Percentiles rank a stretch among this genome's conserved stretches.
These are phyloP conservation scores for Cordyceps militaris DNA, from an alignment of 2,329 filamentous ascomycete species.

Conservation along the genomic window DNA sequence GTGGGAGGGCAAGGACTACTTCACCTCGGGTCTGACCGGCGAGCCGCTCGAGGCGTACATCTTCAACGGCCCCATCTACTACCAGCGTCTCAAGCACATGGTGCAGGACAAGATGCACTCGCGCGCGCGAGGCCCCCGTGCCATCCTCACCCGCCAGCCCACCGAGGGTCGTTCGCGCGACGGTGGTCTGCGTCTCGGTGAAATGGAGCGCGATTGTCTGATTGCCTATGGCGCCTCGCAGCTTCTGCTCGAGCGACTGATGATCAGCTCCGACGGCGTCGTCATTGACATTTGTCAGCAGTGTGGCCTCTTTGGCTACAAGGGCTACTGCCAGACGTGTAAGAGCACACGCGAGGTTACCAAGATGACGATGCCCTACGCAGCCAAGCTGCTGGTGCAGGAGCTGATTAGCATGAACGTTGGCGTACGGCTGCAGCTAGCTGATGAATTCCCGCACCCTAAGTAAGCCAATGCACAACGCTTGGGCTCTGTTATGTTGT, in stretches of 20 bases:
- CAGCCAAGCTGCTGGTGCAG: conserved; percentile 91
- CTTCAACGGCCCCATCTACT: conserved; percentile 98
- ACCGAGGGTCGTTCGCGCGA: conserved; percentile 92
- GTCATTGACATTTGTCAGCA: conserved; percentile 88
- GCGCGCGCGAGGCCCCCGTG: conserved; percentile 79
- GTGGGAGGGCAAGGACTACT: conserved; percentile 95
- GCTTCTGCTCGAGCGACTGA: conserved; percentile 82
- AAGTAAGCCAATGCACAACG: conserved; percentile 20
- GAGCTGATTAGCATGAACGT: conserved; percentile 98
- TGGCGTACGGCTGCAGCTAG: conserved; percentile 81
- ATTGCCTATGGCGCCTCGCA: conserved; percentile 96
- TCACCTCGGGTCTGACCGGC: conserved; percentile 91
- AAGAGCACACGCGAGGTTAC: conserved; percentile 77
- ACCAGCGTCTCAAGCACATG: conserved; percentile 99
- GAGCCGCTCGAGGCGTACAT: conserved; percentile 92
- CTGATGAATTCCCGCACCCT: conserved; percentile 82
- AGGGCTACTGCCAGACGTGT: conserved; percentile 91
- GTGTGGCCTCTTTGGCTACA: conserved; percentile 92
- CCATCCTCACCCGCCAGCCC: conserved; percentile 88
- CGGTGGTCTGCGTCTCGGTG: conserved; percentile 85
- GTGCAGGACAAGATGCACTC: conserved; percentile 99
- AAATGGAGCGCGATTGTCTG: conserved; percentile 98
- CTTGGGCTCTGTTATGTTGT: conserved; percentile 5
- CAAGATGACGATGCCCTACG: conserved; percentile 95
- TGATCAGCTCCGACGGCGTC: conserved; percentile 88